Conservation (phyloP, 768 basidiomycete species). For the Psilocybe cyanescens region DNA sequence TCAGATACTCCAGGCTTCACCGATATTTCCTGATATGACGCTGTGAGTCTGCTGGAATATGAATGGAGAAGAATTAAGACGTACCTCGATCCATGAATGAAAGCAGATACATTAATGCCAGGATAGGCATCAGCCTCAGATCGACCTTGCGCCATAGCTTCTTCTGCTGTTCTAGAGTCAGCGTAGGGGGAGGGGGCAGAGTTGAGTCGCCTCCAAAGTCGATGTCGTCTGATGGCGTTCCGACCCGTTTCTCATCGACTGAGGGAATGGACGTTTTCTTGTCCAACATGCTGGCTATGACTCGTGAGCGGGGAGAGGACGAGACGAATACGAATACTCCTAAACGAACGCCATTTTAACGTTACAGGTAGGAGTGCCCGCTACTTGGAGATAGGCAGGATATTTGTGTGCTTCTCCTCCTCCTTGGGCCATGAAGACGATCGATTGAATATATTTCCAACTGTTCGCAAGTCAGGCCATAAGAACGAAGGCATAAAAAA, state of each 20-base stretch:
- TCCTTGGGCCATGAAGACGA: neutral
- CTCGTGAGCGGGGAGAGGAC: neutral
- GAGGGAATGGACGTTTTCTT: conserved; percentile 20
- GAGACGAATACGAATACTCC: neutral
- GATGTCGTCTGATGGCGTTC: conserved; percentile 21
- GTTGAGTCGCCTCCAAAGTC: conserved; percentile 50
- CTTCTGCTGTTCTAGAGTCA: conserved; percentile 54
- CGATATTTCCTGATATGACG: conserved; percentile 52
- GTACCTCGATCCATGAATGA: conserved; percentile 68
- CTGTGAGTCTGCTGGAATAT: no score
- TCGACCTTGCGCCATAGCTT: conserved; percentile 64
- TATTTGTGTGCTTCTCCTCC: neutral
- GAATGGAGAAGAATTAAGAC: conserved; percentile 10
- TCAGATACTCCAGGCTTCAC: conserved; percentile 29
- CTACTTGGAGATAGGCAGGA: conserved; percentile 12
- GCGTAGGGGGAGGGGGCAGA: conserved; percentile 46
- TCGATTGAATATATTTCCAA: neutral
- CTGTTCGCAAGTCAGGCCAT: neutral
- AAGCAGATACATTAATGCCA: conserved; percentile 62
- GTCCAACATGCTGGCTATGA: conserved; percentile 21
- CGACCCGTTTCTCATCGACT: conserved; percentile 22
- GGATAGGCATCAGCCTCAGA: conserved; percentile 57
- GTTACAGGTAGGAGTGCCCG: neutral
- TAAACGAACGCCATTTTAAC: neutral
- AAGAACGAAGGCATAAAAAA: neutral